Percentiles rank a stretch among this genome's conserved stretches.
Conservation (phyloP, 1,284 basidiomycete species). For the Leccinum insolens region DNA sequence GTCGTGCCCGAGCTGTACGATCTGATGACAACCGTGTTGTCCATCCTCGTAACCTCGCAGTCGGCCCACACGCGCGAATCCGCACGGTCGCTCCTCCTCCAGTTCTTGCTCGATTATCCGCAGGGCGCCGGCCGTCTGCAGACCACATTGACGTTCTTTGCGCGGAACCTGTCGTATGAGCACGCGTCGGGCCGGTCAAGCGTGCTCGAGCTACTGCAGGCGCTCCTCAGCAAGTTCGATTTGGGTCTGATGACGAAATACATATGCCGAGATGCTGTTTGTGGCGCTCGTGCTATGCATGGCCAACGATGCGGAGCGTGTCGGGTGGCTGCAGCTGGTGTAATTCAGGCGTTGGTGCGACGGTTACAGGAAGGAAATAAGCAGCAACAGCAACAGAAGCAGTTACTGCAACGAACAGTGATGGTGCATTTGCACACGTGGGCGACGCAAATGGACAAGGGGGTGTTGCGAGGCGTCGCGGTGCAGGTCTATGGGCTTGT, state of each 20-base stretch:
- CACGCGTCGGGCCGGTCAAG: conserved; percentile 91
- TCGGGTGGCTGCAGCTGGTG: conserved; percentile 82
- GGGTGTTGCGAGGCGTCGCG: conserved; percentile 70
- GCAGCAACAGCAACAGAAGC: conserved; percentile 38
- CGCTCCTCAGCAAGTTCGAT: conserved; percentile 87
- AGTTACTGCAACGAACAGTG: conserved; percentile 38
- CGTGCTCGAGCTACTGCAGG: conserved; percentile 88
- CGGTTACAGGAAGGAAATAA: conserved; percentile 69
- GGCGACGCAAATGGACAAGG: conserved; percentile 68
- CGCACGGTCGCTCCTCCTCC: conserved; percentile 86
- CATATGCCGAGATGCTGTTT: conserved; percentile 81
- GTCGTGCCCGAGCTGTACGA: conserved; percentile 98
- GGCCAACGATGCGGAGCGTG: conserved; percentile 96
- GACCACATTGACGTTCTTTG: conserved; percentile 90
- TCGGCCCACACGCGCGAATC: conserved; percentile 90
- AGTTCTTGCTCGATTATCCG: conserved; percentile 97
- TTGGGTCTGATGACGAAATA: conserved; percentile 73
- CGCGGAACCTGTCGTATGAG: conserved; percentile 91
- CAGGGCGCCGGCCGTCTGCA: conserved; percentile 92
- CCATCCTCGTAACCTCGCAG: conserved; percentile 94
- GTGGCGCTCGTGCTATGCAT: conserved; percentile 91
- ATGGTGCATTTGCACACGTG: conserved; percentile 81
- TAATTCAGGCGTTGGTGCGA: conserved; percentile 78
- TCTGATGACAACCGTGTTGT: conserved; percentile 93
- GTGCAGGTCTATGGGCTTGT: conserved; percentile 84